phyloP scores from a whole-genome alignment of 2,329 filamentous ascomycete genomes.

The Tolypocladium album region DNA sequence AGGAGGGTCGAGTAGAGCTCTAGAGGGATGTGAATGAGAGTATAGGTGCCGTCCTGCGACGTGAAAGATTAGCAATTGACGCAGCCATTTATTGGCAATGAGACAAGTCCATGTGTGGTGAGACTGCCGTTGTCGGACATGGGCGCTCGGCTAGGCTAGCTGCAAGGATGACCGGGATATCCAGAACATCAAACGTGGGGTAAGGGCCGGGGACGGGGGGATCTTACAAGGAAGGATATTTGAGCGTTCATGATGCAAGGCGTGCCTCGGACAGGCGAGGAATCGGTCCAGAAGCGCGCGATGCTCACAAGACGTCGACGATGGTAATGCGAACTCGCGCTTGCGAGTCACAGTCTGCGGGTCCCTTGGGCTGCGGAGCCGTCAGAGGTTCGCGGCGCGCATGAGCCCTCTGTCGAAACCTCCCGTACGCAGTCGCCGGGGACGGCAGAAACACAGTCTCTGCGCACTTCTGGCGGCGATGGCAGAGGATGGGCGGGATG shows the following conservation, averaged over 20 bases:
- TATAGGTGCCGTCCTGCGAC: slow-evolving; percentile 69
- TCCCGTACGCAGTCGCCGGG: background rate
- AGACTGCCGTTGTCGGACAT: background rate
- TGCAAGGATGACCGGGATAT: background rate
- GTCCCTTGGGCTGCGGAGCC: background rate
- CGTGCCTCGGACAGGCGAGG: background rate
- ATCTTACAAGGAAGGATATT: slow-evolving; percentile 42
- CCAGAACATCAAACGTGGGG: background rate
- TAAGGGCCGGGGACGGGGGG: background rate
- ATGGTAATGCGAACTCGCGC: background rate
- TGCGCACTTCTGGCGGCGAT: background rate
- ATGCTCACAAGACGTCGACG: background rate
- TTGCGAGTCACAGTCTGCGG: background rate
- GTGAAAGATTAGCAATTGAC: background rate
- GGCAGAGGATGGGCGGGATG: background rate
- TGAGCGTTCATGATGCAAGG: slow-evolving; percentile 40
- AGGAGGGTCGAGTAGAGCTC: slow-evolving; percentile 67
- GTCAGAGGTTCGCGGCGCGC: background rate
- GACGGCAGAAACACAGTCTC: background rate
- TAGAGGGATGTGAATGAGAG: slow-evolving; percentile 82
- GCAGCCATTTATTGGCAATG: slow-evolving; percentile 5
- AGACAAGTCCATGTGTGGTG: background rate
- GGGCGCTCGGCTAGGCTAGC: background rate
- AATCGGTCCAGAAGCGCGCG: background rate
- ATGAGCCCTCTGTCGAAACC: background rate